These are phyloP conservation scores for Thuja plicata DNA, from an alignment of 83 land plant genomes.

Conservation along the genomic window DNA sequence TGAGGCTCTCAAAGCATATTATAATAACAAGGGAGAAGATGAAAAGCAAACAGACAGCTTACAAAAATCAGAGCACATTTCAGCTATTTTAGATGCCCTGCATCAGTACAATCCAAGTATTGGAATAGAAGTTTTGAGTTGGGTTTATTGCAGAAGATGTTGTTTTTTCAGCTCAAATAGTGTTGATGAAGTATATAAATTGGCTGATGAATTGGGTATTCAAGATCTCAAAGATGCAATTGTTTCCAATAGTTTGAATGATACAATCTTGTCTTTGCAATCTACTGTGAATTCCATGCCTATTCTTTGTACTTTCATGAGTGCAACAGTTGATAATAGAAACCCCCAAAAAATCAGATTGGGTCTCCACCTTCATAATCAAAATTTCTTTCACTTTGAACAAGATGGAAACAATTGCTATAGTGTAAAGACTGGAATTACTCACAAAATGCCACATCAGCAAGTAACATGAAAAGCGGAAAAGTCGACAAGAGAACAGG, in stretches of 20 bases:
- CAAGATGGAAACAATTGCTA: neutral
- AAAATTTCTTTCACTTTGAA: neutral
- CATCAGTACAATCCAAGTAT: too few species aligned
- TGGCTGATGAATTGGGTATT: conserved; percentile 1
- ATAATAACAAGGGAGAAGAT: too few species aligned
- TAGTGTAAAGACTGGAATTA: too few species aligned
- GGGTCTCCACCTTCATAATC: neutral
- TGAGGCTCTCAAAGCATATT: too few species aligned
- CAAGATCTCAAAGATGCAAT: too few species aligned
- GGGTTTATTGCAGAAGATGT: conserved; percentile 4
- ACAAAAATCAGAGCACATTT: too few species aligned
- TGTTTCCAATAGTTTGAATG: too few species aligned
- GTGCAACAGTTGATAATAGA: neutral
- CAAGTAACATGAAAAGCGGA: too few species aligned
- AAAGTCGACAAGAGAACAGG: too few species aligned
- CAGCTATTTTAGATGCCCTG: too few species aligned
- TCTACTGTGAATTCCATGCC: neutral
- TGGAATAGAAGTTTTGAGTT: neutral
- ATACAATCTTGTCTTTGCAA: neutral
- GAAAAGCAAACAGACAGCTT: too few species aligned
- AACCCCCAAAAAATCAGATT: neutral
- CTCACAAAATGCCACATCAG: too few species aligned
- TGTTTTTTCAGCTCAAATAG: neutral
- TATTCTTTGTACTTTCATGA: neutral
- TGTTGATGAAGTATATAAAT: neutral